Conservation (phyloP, 2,329 filamentous ascomycete genomes). For the Nannizziopsis arthrosporioides region DNA sequence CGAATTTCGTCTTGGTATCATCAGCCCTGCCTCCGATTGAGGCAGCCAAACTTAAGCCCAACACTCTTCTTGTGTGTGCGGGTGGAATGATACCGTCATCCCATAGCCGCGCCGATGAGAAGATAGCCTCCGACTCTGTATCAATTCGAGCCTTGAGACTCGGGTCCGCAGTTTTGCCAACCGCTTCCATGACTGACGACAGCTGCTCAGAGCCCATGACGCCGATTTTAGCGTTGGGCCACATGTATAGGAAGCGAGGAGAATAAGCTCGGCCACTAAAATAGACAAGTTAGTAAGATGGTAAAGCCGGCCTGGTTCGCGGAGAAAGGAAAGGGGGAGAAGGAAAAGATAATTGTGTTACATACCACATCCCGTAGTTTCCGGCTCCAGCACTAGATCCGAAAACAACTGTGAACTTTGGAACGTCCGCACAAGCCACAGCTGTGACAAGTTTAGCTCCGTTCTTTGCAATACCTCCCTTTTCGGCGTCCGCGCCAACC, state of each 20-base stretch:
- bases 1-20: constrained; percentile 55
- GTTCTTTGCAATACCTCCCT: constrained; percentile 93
- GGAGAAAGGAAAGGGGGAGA: background rate
- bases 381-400: constrained; percentile 86
- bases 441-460: constrained; percentile 94
- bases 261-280: constrained; percentile 71
- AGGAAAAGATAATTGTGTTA: constrained; percentile 16
- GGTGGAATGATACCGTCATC: constrained; percentile 75
- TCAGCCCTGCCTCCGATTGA: constrained; percentile 51
- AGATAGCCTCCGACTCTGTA: constrained; percentile 75
- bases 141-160: constrained; percentile 77
- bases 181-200: constrained; percentile 84
- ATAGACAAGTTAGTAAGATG: constrained; percentile 5
- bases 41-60: constrained; percentile 61
- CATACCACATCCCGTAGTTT: constrained; percentile 90
- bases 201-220: constrained; percentile 96
- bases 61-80: constrained; percentile 59
- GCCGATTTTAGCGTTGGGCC: constrained; percentile 91
- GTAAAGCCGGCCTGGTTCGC: constrained; percentile 9
- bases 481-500: constrained; percentile 86
- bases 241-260: constrained; percentile 89
- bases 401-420: constrained; percentile 95
- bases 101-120: constrained; percentile 82
- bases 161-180: constrained; percentile 71
- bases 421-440: constrained; percentile 84